phyloP scores from a whole-genome alignment of 805 yeast species.

The Candida ortonii region DNA sequence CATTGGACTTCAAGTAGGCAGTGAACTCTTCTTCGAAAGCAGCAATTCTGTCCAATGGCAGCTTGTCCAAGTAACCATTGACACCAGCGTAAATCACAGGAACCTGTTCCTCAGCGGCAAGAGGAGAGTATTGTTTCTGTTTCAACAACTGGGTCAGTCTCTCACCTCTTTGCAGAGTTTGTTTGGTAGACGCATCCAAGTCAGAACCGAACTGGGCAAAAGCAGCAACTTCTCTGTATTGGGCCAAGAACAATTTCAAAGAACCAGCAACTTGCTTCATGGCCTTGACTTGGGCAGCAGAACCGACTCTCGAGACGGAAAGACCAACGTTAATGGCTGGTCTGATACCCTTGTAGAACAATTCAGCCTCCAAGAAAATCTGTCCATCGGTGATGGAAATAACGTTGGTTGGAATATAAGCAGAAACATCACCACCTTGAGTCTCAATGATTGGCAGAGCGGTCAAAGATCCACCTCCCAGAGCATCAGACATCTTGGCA shows the following conservation, averaged over 20 bases:
- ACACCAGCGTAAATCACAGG: slow-evolving; percentile 99
- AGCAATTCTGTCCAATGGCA: slow-evolving; percentile 81
- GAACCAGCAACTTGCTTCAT: slow-evolving; percentile 99
- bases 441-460: slow-evolving; percentile 97
- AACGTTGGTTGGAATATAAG: slow-evolving; percentile 96
- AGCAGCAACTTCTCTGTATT: slow-evolving; percentile 99
- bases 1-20: slow-evolving; percentile 88
- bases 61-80: slow-evolving; percentile 92
- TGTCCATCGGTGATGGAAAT: slow-evolving; percentile 97
- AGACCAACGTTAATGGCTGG: slow-evolving; percentile 99
- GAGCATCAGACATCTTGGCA: slow-evolving; percentile 88
- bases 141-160: slow-evolving; percentile 98
- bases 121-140: slow-evolving; percentile 96
- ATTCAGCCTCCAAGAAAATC: slow-evolving; percentile 98
- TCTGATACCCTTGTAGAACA: slow-evolving; percentile 99
- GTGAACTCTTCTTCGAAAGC: slow-evolving; percentile 92
- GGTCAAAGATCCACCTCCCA: slow-evolving; percentile 93
- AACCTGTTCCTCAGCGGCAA: slow-evolving; percentile 98
- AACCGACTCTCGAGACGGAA: slow-evolving; percentile 99
- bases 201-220: slow-evolving; percentile 99
- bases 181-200: slow-evolving; percentile 99
- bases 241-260: slow-evolving; percentile 99
- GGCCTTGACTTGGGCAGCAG: slow-evolving; percentile 99
- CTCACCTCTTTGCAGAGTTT: slow-evolving; percentile 99
- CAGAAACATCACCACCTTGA: slow-evolving; percentile 99